A percentile compares a stretch with the other conserved stretches of the same genome.
phyloP scores from a whole-genome alignment of 345 rosid species.

The Acer yangbiense region DNA sequence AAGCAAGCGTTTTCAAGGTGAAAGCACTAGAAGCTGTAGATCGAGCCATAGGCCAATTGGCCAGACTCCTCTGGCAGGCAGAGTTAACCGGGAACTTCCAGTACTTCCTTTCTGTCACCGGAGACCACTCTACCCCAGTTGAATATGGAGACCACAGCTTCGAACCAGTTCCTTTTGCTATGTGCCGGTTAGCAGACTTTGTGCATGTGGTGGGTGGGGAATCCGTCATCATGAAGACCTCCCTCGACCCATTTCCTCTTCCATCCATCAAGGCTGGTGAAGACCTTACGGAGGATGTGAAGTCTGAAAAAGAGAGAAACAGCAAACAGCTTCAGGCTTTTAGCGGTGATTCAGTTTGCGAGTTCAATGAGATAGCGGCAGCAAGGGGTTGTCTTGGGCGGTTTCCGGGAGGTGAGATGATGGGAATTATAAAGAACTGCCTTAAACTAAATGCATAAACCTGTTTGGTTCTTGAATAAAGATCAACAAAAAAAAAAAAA shows the following conservation, averaged over 20 bases:
- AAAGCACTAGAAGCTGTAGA: constrained; percentile 87
- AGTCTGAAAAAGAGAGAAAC: constrained; percentile 17
- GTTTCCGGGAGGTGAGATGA: constrained; percentile 89
- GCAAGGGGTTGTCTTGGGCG: constrained; percentile 95
- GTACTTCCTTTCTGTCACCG: constrained; percentile 78
- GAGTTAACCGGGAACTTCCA: constrained; percentile 60
- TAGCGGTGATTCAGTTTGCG: constrained; percentile 74
- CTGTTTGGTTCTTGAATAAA: neutral
- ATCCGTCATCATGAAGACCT: constrained; percentile 46
- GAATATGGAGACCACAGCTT: constrained; percentile 98
- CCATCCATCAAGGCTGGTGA: constrained; percentile 51
- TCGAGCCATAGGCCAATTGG: constrained; percentile 75
- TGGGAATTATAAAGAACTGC: constrained; percentile 63
- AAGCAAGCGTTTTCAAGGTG: constrained; percentile 81
- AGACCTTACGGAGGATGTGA: constrained; percentile 35
- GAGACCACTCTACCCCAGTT: constrained; percentile 96
- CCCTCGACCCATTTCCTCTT: constrained; percentile 86
- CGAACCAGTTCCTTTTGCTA: constrained; percentile 84
- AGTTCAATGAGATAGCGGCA: constrained; percentile 76
- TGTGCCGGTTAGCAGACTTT: constrained; percentile 72
- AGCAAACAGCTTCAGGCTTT: constrained; percentile 34
- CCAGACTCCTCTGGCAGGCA: constrained; percentile 82
- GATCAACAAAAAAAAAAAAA: neutral
- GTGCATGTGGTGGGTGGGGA: constrained; percentile 79
- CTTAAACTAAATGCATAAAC: constrained; percentile 29